A percentile compares a stretch with the other conserved stretches of the same genome.
Evolutionary conservation across 495 filamentous ascomycete genomes (phyloP).

Genomic region (Hapsidospora chrysogenum): DNA sequence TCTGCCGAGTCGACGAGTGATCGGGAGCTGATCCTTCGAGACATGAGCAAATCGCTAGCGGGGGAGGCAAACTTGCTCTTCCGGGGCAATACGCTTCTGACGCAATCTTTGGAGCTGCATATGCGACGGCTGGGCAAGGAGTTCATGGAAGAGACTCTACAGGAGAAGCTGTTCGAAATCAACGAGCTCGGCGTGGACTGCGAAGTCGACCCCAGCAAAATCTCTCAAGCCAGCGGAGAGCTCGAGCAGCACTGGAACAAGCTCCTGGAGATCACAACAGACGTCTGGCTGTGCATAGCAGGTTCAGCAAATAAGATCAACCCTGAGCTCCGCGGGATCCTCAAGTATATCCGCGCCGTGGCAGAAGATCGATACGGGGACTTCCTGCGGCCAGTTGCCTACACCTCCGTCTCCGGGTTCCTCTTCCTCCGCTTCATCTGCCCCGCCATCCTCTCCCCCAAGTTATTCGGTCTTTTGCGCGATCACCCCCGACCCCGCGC

Average conservation of each 20-base stretch:
- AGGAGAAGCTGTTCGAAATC: constrained; percentile 72
- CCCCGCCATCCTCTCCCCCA: constrained; percentile 89
- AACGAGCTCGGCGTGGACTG: constrained; percentile 79
- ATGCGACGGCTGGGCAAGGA: constrained; percentile 91
- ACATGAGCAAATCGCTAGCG: constrained; percentile 45
- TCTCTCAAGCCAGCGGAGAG: constrained; percentile 51
- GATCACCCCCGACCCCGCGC: constrained; percentile 79
- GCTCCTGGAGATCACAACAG: constrained; percentile 58
- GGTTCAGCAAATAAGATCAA: constrained; percentile 59
- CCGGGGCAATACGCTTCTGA: constrained; percentile 85
- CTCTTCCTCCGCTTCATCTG: constrained; percentile 93
- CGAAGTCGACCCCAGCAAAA: constrained; percentile 77
- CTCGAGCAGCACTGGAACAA: constrained; percentile 70
- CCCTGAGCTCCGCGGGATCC: constrained; percentile 67
- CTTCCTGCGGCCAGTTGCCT: constrained; percentile 78
- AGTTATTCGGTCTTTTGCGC: constrained; percentile 76
- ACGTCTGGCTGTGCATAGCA: constrained; percentile 72
- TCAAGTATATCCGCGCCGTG: constrained; percentile 84
- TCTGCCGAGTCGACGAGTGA: constrained; percentile 43
- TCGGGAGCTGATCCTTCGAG: constrained; percentile 36
- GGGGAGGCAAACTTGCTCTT: constrained; percentile 91
- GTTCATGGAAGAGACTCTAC: constrained; percentile 76
- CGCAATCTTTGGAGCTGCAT: constrained; percentile 83
- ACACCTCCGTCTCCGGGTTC: constrained; percentile 94
- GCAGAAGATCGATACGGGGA: constrained; percentile 97